Evolutionary conservation across 768 basidiomycete species (phyloP).

Genomic region (Termitomyces sp.): DNA sequence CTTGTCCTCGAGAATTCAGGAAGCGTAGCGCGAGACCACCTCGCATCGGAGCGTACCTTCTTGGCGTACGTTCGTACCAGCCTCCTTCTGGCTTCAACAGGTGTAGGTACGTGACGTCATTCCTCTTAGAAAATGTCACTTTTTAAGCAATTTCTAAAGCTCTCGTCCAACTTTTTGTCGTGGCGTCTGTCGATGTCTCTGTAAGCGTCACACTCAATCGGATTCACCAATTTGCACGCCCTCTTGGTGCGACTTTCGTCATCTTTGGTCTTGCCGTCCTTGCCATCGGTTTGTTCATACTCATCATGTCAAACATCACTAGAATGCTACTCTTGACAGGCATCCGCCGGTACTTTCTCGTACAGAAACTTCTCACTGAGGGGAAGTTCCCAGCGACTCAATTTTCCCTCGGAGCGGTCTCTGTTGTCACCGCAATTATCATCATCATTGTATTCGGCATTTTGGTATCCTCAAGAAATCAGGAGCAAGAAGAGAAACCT

Average conservation of each 20-base stretch:
- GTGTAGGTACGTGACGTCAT: conserved; percentile 43
- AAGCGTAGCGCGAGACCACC: conserved; percentile 58
- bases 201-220: conserved; percentile 12
- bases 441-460: conserved; percentile 15
- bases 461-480: conserved; percentile 12
- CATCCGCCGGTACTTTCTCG: conserved; percentile 43
- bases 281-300: conserved; percentile 32
- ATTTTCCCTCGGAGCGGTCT: conserved; percentile 29
- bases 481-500: background rate
- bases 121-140: too few species aligned
- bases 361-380: conserved; percentile 43
- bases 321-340: conserved; percentile 25
- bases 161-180: conserved; percentile 29
- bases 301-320: background rate
- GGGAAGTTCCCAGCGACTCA: conserved; percentile 54
- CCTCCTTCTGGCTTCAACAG: conserved; percentile 50
- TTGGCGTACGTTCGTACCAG: conserved; percentile 63
- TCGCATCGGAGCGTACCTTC: conserved; percentile 59
- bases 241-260: conserved; percentile 46
- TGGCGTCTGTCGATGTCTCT: conserved; percentile 22
- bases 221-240: conserved; percentile 33
- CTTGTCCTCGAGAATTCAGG: conserved; percentile 47
- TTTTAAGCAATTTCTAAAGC: too few species aligned
- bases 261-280: conserved; percentile 42
- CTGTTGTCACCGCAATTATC: conserved; percentile 18